These are phyloP conservation scores for Rhypophila decipiens DNA, from an alignment of 495 filamentous ascomycete genomes.

Conservation along the genomic window DNA sequence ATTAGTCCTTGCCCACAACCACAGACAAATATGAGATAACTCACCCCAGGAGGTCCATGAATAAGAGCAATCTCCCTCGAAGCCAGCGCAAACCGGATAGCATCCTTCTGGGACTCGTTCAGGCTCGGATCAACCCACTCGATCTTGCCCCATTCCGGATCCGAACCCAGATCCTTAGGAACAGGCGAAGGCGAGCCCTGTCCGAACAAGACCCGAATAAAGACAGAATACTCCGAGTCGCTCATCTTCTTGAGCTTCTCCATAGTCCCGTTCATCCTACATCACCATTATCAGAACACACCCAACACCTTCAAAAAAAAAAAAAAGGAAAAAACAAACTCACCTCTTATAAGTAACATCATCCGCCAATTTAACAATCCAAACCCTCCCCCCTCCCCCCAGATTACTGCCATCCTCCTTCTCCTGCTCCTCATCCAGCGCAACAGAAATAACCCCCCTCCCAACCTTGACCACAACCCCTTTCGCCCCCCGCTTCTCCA, in stretches of 20 bases:
- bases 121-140: conserved; percentile 73
- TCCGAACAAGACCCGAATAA: conserved; percentile 82
- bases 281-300: too few relatives aligned
- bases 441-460: conserved; percentile 62
- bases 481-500: conserved; percentile 58
- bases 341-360: conserved; percentile 85
- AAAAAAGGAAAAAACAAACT: conserved; percentile 10
- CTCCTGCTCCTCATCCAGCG: conserved; percentile 53
- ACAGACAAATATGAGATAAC: conserved; percentile 9
- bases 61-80: conserved; percentile 84
- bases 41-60: conserved; percentile 82
- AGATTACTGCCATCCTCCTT: conserved; percentile 57
- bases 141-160: conserved; percentile 39
- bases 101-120: conserved; percentile 87
- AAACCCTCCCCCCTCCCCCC: conserved; percentile 59
- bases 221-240: conserved; percentile 60
- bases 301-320: too few relatives aligned
- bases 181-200: conserved; percentile 54
- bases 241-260: conserved; percentile 64
- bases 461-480: conserved; percentile 75
- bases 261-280: conserved; percentile 87
- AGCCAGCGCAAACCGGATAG: conserved; percentile 80
- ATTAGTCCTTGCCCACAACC: neutral
- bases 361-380: conserved; percentile 85
- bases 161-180: conserved; percentile 30